phyloP scores from a whole-genome alignment of 495 filamentous ascomycete species.

The Talaromyces thailandensis region DNA sequence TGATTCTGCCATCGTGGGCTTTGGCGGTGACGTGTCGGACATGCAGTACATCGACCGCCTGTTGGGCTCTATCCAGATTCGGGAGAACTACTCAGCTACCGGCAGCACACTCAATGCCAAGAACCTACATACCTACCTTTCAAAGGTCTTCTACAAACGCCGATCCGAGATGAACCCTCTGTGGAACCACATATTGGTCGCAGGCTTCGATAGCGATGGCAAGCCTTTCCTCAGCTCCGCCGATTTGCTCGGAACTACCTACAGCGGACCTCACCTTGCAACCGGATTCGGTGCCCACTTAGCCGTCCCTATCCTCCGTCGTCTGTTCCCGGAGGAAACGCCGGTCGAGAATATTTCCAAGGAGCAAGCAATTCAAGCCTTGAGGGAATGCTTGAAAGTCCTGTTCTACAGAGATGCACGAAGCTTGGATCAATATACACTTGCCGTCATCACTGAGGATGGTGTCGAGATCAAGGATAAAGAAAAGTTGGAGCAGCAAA shows the following conservation, averaged over 20 bases:
- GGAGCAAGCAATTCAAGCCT: conserved; percentile 68
- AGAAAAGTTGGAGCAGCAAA: conserved; percentile 72
- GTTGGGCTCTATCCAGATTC: conserved; percentile 73
- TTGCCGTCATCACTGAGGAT: conserved; percentile 80
- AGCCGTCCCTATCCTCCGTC: conserved; percentile 82
- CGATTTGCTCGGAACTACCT: conserved; percentile 90
- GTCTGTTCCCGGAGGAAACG: conserved; percentile 70
- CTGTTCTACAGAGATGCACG: conserved; percentile 95
- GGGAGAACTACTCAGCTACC: conserved; percentile 70
- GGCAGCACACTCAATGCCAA: conserved; percentile 65
- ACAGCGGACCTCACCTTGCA: conserved; percentile 74
- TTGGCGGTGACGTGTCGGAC: conserved; percentile 92
- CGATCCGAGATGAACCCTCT: conserved; percentile 93
- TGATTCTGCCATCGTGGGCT: conserved; percentile 64
- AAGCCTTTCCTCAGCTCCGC: conserved; percentile 84
- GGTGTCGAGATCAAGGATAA: conserved; percentile 71
- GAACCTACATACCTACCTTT: conserved; percentile 91
- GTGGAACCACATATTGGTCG: conserved; percentile 91
- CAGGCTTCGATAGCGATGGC: conserved; percentile 68
- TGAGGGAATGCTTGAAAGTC: conserved; percentile 95
- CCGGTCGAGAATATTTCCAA: conserved; percentile 57
- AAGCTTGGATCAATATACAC: conserved; percentile 81
- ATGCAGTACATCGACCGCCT: conserved; percentile 97
- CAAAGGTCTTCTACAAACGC: conserved; percentile 89
- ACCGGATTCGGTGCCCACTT: conserved; percentile 92